Conservation (phyloP, 257 asterid species). For the Lavandula angustifolia region DNA sequence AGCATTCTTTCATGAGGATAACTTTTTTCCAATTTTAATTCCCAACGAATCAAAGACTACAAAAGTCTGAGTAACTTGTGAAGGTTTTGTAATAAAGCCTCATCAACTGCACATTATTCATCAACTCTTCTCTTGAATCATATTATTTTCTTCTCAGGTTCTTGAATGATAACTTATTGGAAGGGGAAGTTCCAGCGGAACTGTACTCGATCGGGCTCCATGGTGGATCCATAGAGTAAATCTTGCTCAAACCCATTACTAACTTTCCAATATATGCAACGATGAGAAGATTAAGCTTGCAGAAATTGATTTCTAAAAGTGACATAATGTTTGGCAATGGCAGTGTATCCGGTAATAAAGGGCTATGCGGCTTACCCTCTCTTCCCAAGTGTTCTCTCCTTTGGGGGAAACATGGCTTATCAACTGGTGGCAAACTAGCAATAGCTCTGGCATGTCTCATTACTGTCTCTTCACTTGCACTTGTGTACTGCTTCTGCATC, state of each 20-base stretch:
- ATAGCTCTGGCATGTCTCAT: slow-evolving; percentile 61
- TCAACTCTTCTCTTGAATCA: neutral
- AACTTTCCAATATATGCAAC: neutral
- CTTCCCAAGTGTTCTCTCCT: slow-evolving; percentile 75
- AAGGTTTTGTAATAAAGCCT: neutral
- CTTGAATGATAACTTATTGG: slow-evolving; percentile 71
- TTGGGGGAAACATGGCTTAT: slow-evolving; percentile 83
- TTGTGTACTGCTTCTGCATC: slow-evolving; percentile 50
- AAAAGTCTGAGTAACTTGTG: neutral
- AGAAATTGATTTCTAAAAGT: slow-evolving; percentile 3
- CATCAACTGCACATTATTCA: neutral
- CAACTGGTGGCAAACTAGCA: slow-evolving; percentile 74
- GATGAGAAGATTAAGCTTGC: neutral
- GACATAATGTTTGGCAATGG: neutral
- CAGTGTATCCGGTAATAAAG: slow-evolving; percentile 88
- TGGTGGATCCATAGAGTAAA: slow-evolving; percentile 97
- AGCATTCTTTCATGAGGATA: neutral
- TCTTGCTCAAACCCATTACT: slow-evolving; percentile 11
- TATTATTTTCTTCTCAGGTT: slow-evolving; percentile 19
- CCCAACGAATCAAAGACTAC: neutral
- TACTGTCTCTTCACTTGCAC: slow-evolving; percentile 40
- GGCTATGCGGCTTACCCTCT: slow-evolving; percentile 85
- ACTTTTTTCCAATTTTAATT: too few species aligned
- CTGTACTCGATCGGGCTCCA: slow-evolving; percentile 89
- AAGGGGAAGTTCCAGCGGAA: slow-evolving; percentile 84